phyloP scores from a whole-genome alignment of 129 eudicot genomes.

The Centella asiatica region DNA sequence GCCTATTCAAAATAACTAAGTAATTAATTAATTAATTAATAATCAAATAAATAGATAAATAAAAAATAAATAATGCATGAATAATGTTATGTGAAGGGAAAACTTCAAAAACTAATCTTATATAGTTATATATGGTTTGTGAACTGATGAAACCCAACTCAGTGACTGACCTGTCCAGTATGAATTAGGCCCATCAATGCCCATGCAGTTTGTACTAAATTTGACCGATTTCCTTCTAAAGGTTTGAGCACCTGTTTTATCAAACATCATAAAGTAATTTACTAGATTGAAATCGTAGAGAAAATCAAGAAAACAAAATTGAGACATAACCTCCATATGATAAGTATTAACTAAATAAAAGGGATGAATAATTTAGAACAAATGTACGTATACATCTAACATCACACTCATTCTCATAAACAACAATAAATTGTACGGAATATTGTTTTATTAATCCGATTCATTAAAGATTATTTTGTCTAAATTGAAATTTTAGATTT shows the following conservation, averaged over 20 bases:
- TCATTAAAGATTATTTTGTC: no score
- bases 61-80: no score
- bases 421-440: no score
- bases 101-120: no score
- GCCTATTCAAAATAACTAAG: background rate
- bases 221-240: background rate
- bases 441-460: no score
- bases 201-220: constrained; percentile 7
- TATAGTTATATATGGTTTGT: background rate
- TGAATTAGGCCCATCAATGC: constrained; percentile 6
- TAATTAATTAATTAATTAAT: background rate
- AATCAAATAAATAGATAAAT: no score
- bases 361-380: no score
- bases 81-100: background rate
- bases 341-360: no score
- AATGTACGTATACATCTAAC: no score
- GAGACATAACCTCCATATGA: no score
- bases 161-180: background rate
- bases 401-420: no score
- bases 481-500: no score
- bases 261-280: background rate
- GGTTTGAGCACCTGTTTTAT: background rate
- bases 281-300: background rate
- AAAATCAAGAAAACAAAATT: background rate
- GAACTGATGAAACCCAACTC: background rate